Conservation (phyloP, 768 basidiomycete species). For the Xanthoconium purpureum region DNA sequence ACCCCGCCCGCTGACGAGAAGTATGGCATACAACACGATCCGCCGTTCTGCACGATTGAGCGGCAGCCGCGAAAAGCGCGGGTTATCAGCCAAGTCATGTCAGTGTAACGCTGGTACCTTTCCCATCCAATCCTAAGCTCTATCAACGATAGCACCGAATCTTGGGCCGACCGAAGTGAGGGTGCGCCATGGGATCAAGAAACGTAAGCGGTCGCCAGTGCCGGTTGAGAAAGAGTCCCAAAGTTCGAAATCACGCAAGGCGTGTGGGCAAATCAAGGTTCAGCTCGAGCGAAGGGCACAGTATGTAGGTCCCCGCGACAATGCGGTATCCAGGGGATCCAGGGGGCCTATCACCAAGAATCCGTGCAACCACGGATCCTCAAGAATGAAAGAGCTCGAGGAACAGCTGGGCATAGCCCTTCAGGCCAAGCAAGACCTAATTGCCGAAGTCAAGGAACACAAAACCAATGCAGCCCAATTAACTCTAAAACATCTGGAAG, state of each 20-base stretch:
- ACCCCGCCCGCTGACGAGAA: conserved; percentile 23
- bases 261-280: conserved; percentile 12
- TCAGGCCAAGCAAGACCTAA: conserved; percentile 42
- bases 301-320: neutral
- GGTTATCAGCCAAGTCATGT: conserved; percentile 9
- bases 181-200: conserved; percentile 1
- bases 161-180: neutral
- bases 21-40: conserved; percentile 12
- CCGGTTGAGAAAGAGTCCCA: neutral
- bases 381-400: conserved; percentile 42
- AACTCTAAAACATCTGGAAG: conserved; percentile 53
- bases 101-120: conserved; percentile 5
- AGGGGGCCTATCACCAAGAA: neutral
- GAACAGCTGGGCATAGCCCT: conserved; percentile 38
- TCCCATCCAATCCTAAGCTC: neutral
- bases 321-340: neutral
- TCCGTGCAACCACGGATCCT: conserved; percentile 35
- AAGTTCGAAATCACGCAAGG: conserved; percentile 6
- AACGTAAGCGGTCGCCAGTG: conserved; percentile 3
- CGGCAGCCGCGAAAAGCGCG: neutral
- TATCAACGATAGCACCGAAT: conserved; percentile 7
- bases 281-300: neutral
- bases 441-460: conserved; percentile 39
- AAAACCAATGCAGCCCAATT: conserved; percentile 32
- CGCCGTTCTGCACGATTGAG: conserved; percentile 28